Evolutionary conservation across 441 rosid genomes (phyloP).

Genomic region (Theobroma grandiflorum): DNA sequence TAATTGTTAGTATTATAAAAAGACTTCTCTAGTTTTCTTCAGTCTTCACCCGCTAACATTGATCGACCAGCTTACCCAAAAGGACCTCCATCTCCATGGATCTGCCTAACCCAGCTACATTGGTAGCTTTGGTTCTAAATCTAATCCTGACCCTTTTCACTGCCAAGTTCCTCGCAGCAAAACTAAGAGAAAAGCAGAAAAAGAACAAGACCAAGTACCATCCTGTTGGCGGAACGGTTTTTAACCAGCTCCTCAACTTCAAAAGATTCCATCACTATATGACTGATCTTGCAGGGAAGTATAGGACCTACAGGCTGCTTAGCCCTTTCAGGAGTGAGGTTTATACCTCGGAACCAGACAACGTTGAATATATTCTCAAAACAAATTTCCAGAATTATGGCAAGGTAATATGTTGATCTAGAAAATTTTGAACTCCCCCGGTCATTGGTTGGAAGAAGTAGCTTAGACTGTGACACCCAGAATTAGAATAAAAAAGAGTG

Average conservation of each 20-base stretch:
- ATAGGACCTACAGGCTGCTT: slow-evolving; percentile 43
- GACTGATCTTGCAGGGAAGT: slow-evolving; percentile 52
- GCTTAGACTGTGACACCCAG: background rate
- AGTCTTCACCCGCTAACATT: too few species aligned
- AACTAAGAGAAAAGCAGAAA: background rate
- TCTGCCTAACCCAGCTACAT: slow-evolving; percentile 21
- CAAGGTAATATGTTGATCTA: slow-evolving; percentile 44
- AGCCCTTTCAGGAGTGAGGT: slow-evolving; percentile 46
- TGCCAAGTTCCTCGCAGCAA: slow-evolving; percentile 19
- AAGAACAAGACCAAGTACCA: slow-evolving; percentile 40
- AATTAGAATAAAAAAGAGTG: background rate
- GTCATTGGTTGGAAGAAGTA: background rate
- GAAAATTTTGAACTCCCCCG: background rate
- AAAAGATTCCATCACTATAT: slow-evolving; percentile 64
- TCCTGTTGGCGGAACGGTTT: slow-evolving; percentile 60
- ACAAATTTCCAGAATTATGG: slow-evolving; percentile 65
- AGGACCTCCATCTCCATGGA: slow-evolving; percentile 14
- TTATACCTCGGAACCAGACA: slow-evolving; percentile 62
- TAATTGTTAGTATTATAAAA: too few species aligned
- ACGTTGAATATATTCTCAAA: slow-evolving; percentile 72
- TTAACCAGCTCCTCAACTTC: slow-evolving; percentile 70
- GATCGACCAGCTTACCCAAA: background rate
- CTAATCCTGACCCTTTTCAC: slow-evolving; percentile 26
- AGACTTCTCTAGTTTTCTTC: too few species aligned
- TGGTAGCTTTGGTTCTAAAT: slow-evolving; percentile 26